Evolutionary conservation across 2,329 filamentous ascomycete species (phyloP), one percentile per base, ranked within the genome.

Genomic region (Didymella exigua): DNA sequence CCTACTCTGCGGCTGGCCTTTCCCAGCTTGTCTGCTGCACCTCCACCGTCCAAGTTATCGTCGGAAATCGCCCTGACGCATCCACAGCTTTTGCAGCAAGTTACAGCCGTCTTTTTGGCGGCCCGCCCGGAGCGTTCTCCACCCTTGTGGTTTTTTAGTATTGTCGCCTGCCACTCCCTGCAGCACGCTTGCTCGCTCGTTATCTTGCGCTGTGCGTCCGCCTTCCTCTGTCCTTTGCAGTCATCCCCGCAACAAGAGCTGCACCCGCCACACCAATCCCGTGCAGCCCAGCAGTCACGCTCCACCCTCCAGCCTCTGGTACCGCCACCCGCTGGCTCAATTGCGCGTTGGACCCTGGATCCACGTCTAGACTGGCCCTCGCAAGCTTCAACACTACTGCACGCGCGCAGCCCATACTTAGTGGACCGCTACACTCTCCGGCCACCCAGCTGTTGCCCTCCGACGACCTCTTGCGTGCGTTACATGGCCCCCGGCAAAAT

Each of bases 401-500:
- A 52, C 53, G 54, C 54, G 43, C 40, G 50, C 46, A 50, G 55
- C 34, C 30, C 43, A 14, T 19, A 40, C 36, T 47, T 50, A 50
- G 52, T 42, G 30, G 52, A 52, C 54, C 55, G 49, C 54, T 34
- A 49, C 49, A 44, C 45, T 38, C 36, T 31, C 40, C 41, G 34
- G 48, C 49, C 38, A 31, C 45, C 19, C 36, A 23, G 46, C 55
- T 42, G 48, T 43, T 29, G 38, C 53, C 26, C 38, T 26, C 44
- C 42, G 34, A 50, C 38, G 36, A 9, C n/a, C 4, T 13, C 14
- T 31, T 30, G 51, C 30, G 45, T 31, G 43, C 37, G 54, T 56
- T 69, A 66, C 56, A 75, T 74, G 72, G 72, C 72, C 53, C 65
- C 71, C 37, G 71, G 65, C 60, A 79, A 79, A 71, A 81, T 82